A percentile compares a stretch with the other conserved stretches of the same genome.
These are phyloP conservation scores for Trifolium pratense DNA, from an alignment of 306 rosid species.

Conservation along the genomic window DNA sequence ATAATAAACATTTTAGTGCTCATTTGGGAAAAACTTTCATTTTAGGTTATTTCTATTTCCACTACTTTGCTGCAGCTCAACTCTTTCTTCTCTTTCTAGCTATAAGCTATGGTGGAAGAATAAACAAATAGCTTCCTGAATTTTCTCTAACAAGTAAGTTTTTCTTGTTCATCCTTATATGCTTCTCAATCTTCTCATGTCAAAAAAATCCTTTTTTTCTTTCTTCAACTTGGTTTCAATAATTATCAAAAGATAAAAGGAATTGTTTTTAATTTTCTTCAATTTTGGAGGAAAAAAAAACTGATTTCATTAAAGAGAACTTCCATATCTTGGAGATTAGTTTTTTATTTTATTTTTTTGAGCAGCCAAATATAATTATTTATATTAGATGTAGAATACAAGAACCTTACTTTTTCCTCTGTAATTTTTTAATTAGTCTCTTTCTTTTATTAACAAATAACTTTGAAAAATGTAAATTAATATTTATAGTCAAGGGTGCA, in stretches of 20 bases:
- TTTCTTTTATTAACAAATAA: background rate
- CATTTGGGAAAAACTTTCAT: constrained; percentile 39
- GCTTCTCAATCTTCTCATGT: constrained; percentile 31
- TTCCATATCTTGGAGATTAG: constrained; percentile 4
- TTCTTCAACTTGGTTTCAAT: constrained; percentile 33
- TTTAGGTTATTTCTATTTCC: constrained; percentile 40
- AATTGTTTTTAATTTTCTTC: background rate
- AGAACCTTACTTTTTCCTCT: constrained; percentile 17
- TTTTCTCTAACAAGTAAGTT: constrained; percentile 51
- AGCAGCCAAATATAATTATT: background rate
- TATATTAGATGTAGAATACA: background rate
- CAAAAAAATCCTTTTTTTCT: background rate
- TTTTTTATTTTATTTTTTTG: background rate
- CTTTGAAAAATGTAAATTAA: constrained; percentile 7
- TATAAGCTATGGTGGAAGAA: constrained; percentile 42
- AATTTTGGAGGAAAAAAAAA: background rate
- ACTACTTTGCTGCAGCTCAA: background rate
- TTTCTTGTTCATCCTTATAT: background rate
- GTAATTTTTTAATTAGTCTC: background rate
- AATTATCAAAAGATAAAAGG: background rate
- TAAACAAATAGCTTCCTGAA: constrained; percentile 32
- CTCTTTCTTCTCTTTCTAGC: constrained; percentile 40
- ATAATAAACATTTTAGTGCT: constrained; percentile 35
- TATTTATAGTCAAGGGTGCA: constrained; percentile 10
- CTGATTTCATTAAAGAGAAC: constrained; percentile 31